phyloP scores from a whole-genome alignment of 371 early-diverging fungal genomes.

The Smittium mucronatum region DNA sequence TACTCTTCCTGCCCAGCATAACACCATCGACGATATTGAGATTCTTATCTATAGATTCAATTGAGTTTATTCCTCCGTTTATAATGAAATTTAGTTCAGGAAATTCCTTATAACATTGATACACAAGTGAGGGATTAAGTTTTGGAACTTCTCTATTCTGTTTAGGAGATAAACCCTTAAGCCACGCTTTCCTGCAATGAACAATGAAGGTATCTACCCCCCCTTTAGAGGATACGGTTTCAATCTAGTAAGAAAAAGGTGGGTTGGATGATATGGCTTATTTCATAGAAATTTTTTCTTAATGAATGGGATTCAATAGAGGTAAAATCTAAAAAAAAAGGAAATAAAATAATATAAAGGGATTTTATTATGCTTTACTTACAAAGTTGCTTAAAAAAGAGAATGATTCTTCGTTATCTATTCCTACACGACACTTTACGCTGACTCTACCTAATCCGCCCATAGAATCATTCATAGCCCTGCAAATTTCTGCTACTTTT shows the following conservation, averaged over 20 bases:
- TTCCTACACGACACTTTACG: slow-evolving; percentile 63
- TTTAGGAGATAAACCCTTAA: slow-evolving; percentile 69
- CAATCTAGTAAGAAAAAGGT: slow-evolving; percentile 18
- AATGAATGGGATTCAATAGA: no score
- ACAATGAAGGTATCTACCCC: slow-evolving; percentile 49
- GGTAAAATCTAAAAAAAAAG: no score
- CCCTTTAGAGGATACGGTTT: slow-evolving; percentile 32
- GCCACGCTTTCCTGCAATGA: slow-evolving; percentile 77
- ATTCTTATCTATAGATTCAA: slow-evolving; percentile 33
- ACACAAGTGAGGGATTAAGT: slow-evolving; percentile 60
- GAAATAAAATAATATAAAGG: no score
- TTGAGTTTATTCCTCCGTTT: slow-evolving; percentile 66
- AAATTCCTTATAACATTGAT: slow-evolving; percentile 45
- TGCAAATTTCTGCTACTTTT: slow-evolving; percentile 42
- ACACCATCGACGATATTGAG: slow-evolving; percentile 46
- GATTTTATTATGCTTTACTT: no score
- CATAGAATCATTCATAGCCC: slow-evolving; percentile 37
- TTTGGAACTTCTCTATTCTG: slow-evolving; percentile 74
- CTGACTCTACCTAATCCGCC: slow-evolving; percentile 39
- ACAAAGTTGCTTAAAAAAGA: slow-evolving; percentile 41
- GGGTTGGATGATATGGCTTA: not conserved
- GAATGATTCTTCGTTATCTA: slow-evolving; percentile 52
- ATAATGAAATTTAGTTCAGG: slow-evolving; percentile 51
- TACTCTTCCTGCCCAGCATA: slow-evolving; percentile 57
- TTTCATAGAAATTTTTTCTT: no score